Evolutionary conservation across 257 asterid genomes (phyloP).

Genomic region (Vinca minor): DNA sequence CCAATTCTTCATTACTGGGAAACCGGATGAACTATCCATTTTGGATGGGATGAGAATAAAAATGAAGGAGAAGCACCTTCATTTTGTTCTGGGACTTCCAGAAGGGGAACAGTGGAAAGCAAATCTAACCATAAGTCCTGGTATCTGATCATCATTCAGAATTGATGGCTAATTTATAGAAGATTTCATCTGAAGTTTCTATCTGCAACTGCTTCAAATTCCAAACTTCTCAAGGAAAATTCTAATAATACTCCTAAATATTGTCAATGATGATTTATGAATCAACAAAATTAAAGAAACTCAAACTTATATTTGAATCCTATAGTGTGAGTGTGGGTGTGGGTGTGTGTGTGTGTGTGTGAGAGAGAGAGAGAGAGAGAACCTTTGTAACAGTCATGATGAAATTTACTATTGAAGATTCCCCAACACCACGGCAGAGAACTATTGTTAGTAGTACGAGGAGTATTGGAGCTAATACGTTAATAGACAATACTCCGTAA

Average conservation of each 20-base stretch:
- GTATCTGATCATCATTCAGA: background rate
- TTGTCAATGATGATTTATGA: background rate
- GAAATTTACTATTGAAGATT: constrained; percentile 71
- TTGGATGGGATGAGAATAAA: background rate
- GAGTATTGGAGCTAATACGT: constrained; percentile 73
- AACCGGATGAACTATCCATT: background rate
- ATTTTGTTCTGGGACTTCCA: background rate
- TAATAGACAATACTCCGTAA: constrained; percentile 58
- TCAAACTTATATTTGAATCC: background rate
- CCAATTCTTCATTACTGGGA: no score
- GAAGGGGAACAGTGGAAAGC: background rate
- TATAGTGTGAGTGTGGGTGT: background rate
- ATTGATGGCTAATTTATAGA: background rate
- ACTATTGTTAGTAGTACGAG: constrained; percentile 58
- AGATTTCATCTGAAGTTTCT: background rate
- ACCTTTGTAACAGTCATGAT: constrained; percentile 85
- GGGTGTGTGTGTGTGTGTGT: background rate
- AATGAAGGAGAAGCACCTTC: background rate
- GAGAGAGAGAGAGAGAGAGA: constrained; percentile 3
- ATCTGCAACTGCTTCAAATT: background rate
- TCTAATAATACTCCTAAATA: background rate
- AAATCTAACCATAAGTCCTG: background rate
- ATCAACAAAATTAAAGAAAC: background rate
- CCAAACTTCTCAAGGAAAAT: background rate
- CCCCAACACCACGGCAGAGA: constrained; percentile 92